A percentile compares a stretch with the other conserved stretches of the same genome.
These are phyloP conservation scores for Pseudohalonectria lignicola DNA, from an alignment of 2,329 filamentous ascomycete genomes.

Conservation along the genomic window DNA sequence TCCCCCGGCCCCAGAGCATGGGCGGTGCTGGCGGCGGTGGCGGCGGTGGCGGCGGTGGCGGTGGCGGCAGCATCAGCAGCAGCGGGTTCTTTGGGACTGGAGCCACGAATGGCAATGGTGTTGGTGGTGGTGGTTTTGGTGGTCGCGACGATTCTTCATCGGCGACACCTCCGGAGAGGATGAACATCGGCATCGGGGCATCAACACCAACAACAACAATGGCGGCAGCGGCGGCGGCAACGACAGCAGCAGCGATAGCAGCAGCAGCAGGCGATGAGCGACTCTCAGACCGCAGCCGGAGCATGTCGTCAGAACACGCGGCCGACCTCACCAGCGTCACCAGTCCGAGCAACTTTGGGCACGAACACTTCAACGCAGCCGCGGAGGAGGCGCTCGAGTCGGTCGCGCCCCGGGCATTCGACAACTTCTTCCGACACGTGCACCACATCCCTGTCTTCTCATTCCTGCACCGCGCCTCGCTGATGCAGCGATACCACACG, in stretches of 20 bases:
- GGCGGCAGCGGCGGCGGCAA: neutral
- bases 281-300: conserved; percentile 1
- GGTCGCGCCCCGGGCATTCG: conserved; percentile 40
- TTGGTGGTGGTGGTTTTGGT: no score
- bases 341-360: conserved; percentile 7
- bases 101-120: no score
- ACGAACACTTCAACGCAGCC: conserved; percentile 6
- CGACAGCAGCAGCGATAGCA: neutral
- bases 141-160: no score
- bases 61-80: neutral
- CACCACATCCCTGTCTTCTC: conserved; percentile 49
- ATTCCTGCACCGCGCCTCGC: conserved; percentile 46
- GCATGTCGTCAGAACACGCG: conserved; percentile 4
- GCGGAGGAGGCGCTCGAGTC: conserved; percentile 33
- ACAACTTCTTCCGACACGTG: conserved; percentile 46
- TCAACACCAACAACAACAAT: neutral
- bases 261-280: neutral
- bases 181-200: neutral
- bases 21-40: conserved; percentile 8
- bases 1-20: conserved; percentile 4
- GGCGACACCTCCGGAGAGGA: conserved; percentile 1
- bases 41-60: neutral
- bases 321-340: conserved; percentile 12
- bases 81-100: no score
- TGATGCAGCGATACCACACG: conserved; percentile 47